Evolutionary conservation across 306 rosid genomes (phyloP), one percentile per base, ranked within the genome.

Genomic region (Cucurbita argyrosperma): DNA sequence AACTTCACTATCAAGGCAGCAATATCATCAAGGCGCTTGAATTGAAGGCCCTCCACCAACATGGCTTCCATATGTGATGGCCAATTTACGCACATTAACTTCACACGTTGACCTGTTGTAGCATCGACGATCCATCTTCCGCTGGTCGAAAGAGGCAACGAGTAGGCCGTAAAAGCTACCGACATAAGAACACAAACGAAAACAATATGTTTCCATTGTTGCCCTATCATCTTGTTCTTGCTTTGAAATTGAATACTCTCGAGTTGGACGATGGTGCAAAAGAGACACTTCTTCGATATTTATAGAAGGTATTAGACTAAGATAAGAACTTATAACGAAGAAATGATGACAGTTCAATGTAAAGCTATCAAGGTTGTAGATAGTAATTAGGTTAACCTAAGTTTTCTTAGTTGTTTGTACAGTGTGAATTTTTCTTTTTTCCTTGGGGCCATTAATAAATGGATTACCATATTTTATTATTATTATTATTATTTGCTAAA

Each of bases 21-120:
- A 4, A 84, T 49, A 0, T 82, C 78, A 61, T 75, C 78, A 51
- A 84, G 43, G 0, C 85, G 83, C 56, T 54, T 61, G 69, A 8
- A 23, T 60, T 84, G 75, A n/a, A 87, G 84, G 0, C 90, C 90
- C 57, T 87, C 88, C 0, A 80, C 83, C 1, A 84, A 14, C 90
- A 84, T 84, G 60, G 76, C 62, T 12, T 76, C 21, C 21, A 82
- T 82, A 74, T 87, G 88, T 1, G 70, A 45, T 19, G 85, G 70
- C 83, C 88, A 84, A 6, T 74, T 84, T 13, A 79, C 54, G 10
- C 85, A 84, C 19, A 19, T 51, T 3, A 87, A 78, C 52, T 87
- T 87, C 9, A 72, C 66, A 4, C 90, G 79, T 38, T 67, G 54
- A 4, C 76, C 77, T 1, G 79, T 78, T 12, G 79, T 39, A 0